A percentile compares a stretch with the other conserved stretches of the same genome.
Evolutionary conservation across 768 basidiomycete genomes (phyloP).

Genomic region (Rhizopogon vesiculosus): DNA sequence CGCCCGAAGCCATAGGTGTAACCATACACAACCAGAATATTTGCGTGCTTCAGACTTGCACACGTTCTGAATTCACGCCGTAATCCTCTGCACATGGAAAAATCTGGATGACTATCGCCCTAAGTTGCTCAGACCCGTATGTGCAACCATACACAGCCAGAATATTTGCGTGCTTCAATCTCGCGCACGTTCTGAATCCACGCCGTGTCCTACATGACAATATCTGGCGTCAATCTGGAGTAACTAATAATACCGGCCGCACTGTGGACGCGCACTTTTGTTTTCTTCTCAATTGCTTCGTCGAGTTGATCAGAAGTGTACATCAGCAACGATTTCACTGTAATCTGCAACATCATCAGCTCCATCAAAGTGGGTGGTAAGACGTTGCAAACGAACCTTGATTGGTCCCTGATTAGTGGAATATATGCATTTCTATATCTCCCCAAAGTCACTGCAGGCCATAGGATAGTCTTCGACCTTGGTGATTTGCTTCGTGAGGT

Average conservation of each 20-base stretch:
- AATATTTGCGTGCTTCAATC: conserved; percentile 15
- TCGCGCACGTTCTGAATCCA: conserved; percentile 18
- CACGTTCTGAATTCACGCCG: conserved; percentile 17
- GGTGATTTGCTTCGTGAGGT: too few species aligned
- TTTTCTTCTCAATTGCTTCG: not conserved
- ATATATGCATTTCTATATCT: too few species aligned
- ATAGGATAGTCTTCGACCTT: too few species aligned
- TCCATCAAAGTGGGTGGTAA: too few species aligned
- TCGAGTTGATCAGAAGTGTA: not conserved
- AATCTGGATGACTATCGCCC: conserved; percentile 18
- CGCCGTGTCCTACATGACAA: conserved; percentile 2
- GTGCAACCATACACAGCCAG: conserved; percentile 13
- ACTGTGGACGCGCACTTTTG: not conserved
- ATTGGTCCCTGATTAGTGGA: too few species aligned
- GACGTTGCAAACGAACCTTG: too few species aligned
- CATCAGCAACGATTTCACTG: not conserved
- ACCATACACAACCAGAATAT: conserved; percentile 16
- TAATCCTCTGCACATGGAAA: conserved; percentile 13
- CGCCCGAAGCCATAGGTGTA: conserved; percentile 13
- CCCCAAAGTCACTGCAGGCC: too few species aligned
- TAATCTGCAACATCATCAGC: not conserved
- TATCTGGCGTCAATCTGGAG: too few species aligned
- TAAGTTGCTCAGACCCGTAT: conserved; percentile 12
- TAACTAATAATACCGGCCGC: too few species aligned
- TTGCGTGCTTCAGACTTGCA: conserved; percentile 12